Conservation (phyloP, 129 eudicot species). For the Centrapalus pauciflorus region DNA sequence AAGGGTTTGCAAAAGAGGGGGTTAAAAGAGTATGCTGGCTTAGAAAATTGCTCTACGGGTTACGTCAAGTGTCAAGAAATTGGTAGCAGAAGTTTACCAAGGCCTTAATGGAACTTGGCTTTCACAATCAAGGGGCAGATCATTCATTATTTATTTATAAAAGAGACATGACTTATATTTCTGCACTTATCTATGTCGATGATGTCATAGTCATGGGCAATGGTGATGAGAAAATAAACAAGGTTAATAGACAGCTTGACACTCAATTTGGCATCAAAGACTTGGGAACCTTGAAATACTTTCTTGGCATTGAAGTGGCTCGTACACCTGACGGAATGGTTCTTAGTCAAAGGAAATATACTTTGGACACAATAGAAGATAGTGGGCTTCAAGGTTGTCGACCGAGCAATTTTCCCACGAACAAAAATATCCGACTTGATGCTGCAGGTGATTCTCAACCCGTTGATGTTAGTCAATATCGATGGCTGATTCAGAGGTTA, state of each 20-base stretch:
- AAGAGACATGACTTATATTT: not conserved
- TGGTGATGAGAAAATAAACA: no score
- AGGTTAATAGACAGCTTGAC: not conserved
- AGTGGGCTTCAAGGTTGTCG: not conserved
- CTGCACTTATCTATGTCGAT: not conserved
- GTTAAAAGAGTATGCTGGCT: not conserved
- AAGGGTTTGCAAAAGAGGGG: not conserved
- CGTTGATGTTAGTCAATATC: not conserved
- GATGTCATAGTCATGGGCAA: not conserved
- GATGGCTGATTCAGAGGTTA: not conserved
- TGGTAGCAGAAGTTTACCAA: not conserved
- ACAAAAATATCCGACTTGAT: not conserved
- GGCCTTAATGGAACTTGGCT: not conserved
- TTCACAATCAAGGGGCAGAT: not conserved
- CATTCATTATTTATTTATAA: not conserved
- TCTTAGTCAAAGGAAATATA: not conserved
- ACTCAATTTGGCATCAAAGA: not conserved
- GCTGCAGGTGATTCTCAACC: not conserved
- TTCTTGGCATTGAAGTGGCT: not conserved
- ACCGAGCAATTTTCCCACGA: not conserved
- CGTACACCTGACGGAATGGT: not conserved
- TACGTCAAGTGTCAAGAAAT: not conserved
- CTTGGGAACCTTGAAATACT: not conserved
- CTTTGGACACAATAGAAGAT: not conserved
- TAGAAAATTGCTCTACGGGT: not conserved